A percentile compares a stretch with the other conserved stretches of the same genome.
These are phyloP conservation scores for Hyaloperonospora brassicae DNA, from an alignment of 352 stramenopile species.

Conservation along the genomic window DNA sequence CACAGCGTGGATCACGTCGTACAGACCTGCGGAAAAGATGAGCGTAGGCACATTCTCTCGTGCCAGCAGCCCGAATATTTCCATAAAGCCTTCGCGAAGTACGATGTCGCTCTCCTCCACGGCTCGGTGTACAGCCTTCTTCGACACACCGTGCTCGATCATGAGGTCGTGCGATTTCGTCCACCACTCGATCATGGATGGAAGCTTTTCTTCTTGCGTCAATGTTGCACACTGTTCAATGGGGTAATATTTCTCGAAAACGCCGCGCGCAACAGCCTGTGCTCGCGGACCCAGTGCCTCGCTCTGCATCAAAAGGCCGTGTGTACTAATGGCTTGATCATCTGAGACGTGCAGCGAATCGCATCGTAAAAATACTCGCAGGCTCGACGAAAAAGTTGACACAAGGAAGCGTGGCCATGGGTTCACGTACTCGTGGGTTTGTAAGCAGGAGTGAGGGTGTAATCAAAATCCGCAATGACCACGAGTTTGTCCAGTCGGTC, in stretches of 20 bases:
- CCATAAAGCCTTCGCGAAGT: slow-evolving; percentile 51
- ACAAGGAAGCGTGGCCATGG: not conserved
- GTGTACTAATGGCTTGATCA: slow-evolving; percentile 42
- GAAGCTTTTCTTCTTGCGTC: slow-evolving; percentile 62
- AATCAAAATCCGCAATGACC: slow-evolving; percentile 80
- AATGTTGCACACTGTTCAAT: slow-evolving; percentile 68
- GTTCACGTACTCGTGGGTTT: slow-evolving; percentile 30
- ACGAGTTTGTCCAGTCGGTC: slow-evolving; percentile 62
- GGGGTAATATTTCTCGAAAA: slow-evolving; percentile 72
- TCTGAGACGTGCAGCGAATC: slow-evolving; percentile 8
- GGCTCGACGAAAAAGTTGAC: no score
- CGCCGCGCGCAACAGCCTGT: slow-evolving; percentile 23
- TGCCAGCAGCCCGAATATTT: slow-evolving; percentile 52
- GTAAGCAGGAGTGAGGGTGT: slow-evolving; percentile 67
- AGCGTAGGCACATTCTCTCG: slow-evolving; percentile 55
- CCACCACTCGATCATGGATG: slow-evolving; percentile 75
- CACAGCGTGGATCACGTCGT: slow-evolving; percentile 76
- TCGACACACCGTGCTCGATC: slow-evolving; percentile 47
- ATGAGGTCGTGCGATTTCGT: slow-evolving; percentile 41
- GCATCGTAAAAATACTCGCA: no score
- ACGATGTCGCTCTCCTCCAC: slow-evolving; percentile 43
- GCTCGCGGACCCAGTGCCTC: slow-evolving; percentile 30
- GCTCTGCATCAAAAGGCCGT: slow-evolving; percentile 47
- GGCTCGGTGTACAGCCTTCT: slow-evolving; percentile 33
- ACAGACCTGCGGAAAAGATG: slow-evolving; percentile 65